phyloP scores from a whole-genome alignment of 129 eudicot species.

The Lactuca saligna region DNA sequence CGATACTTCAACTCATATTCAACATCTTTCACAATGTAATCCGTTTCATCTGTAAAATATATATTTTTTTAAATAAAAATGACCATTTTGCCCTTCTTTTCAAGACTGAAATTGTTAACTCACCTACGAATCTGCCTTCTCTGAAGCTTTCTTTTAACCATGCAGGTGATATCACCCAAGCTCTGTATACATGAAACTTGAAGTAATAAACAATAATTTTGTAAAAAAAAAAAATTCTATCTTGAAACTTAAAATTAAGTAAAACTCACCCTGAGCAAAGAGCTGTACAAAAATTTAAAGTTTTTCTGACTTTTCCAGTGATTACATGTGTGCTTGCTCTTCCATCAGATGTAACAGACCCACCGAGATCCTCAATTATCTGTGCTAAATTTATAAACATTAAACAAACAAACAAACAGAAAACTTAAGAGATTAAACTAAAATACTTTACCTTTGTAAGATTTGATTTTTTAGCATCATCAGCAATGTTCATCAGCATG shows the following conservation, averaged over 20 bases:
- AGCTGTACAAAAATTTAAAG: slow-evolving; percentile 87
- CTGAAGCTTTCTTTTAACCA: slow-evolving; percentile 91
- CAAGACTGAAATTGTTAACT: slow-evolving; percentile 15
- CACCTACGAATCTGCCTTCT: slow-evolving; percentile 70
- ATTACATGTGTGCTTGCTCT: slow-evolving; percentile 72
- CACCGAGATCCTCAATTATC: slow-evolving; percentile 85
- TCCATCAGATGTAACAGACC: slow-evolving; percentile 72
- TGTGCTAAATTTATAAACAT: slow-evolving; percentile 19
- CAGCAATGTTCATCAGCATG: slow-evolving; percentile 92
- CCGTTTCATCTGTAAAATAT: slow-evolving; percentile 61
- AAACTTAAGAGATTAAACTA: not conserved
- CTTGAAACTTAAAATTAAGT: not conserved
- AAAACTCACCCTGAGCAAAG: slow-evolving; percentile 88
- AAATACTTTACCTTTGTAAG: slow-evolving; percentile 65
- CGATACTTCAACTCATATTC: slow-evolving; percentile 62
- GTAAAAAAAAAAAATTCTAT: too few relatives aligned
- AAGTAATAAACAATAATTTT: too few relatives aligned
- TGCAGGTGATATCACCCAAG: slow-evolving; percentile 79
- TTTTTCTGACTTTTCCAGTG: slow-evolving; percentile 81
- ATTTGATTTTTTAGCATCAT: slow-evolving; percentile 57
- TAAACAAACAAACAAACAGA: slow-evolving; percentile 14
- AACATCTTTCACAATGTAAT: slow-evolving; percentile 65
- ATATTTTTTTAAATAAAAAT: too few relatives aligned
- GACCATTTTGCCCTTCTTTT: slow-evolving; percentile 7
- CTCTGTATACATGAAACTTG: slow-evolving; percentile 40